Evolutionary conservation across 345 rosid genomes (phyloP).

Genomic region (Arabis alpina): DNA sequence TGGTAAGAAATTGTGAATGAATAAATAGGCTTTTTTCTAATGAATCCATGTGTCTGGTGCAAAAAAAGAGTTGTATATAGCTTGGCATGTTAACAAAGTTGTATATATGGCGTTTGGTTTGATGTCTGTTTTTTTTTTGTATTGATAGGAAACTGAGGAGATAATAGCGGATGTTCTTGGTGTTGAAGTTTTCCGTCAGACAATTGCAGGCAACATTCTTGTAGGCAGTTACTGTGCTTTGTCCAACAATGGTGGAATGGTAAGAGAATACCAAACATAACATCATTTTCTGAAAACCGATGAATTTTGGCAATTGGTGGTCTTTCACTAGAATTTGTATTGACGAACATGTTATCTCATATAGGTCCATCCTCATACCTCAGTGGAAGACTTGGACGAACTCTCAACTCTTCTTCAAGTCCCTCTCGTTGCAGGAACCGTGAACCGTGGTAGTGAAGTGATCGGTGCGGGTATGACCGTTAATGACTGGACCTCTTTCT

Average conservation of each 20-base stretch:
- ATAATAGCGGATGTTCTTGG: conserved; percentile 94
- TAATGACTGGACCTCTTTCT: conserved; percentile 88
- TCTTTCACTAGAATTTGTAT: background rate
- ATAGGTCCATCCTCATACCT: conserved; percentile 95
- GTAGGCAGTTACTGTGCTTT: conserved; percentile 91
- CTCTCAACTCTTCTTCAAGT: conserved; percentile 92
- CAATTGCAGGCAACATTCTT: conserved; percentile 89
- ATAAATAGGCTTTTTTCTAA: too few species aligned
- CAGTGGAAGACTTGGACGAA: conserved; percentile 92
- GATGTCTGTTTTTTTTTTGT: background rate
- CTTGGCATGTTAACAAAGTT: background rate
- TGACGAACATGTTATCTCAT: background rate
- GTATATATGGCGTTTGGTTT: background rate
- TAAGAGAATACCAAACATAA: conserved; percentile 46
- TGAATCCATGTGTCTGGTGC: too few species aligned
- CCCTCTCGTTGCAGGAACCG: conserved; percentile 74
- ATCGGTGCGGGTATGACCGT: conserved; percentile 84
- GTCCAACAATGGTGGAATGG: conserved; percentile 93
- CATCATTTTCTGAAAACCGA: background rate
- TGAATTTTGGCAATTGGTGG: background rate
- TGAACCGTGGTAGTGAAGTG: conserved; percentile 89
- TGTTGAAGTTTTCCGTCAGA: conserved; percentile 95
- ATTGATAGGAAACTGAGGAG: conserved; percentile 80
- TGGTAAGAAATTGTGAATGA: background rate
- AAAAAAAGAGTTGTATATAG: too few species aligned